Conservation (phyloP, 805 yeast genomes). For the Phaffomyces thermotolerans region DNA sequence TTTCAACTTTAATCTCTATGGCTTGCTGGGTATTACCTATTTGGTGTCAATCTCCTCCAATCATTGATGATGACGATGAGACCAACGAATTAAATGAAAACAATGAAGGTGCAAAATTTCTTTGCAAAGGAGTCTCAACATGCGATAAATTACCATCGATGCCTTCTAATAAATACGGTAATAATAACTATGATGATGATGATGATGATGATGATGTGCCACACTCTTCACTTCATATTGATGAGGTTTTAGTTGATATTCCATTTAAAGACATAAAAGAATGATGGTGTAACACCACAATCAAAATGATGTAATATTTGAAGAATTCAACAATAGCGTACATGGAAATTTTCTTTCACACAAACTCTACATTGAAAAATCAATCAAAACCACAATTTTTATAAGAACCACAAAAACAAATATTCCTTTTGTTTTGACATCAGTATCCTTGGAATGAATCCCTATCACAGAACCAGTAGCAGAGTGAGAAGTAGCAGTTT, state of each 20-base stretch:
- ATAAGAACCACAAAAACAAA: neutral
- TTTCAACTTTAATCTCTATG: conserved; percentile 13
- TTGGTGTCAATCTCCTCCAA: conserved; percentile 48
- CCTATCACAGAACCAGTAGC: neutral
- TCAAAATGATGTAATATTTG: too few species aligned
- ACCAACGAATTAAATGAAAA: neutral
- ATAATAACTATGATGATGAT: neutral
- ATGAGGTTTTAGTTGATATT: conserved; percentile 1
- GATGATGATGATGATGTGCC: neutral
- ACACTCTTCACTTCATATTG: neutral
- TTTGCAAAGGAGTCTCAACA: neutral
- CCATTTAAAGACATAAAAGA: conserved; percentile 1
- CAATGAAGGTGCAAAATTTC: neutral
- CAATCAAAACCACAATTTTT: neutral
- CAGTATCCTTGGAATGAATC: neutral
- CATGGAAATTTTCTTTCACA: neutral
- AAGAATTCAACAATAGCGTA: too few species aligned
- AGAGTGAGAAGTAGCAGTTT: neutral
- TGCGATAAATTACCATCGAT: conserved; percentile 1
- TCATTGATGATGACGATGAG: conserved; percentile 2
- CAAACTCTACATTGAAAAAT: neutral
- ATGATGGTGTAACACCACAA: neutral
- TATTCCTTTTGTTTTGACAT: too few species aligned
- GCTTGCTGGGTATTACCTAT: conserved; percentile 34
- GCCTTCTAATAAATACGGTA: neutral